These are phyloP conservation scores for Acacia confusa DNA, from an alignment of 306 rosid genomes.

Conservation along the genomic window DNA sequence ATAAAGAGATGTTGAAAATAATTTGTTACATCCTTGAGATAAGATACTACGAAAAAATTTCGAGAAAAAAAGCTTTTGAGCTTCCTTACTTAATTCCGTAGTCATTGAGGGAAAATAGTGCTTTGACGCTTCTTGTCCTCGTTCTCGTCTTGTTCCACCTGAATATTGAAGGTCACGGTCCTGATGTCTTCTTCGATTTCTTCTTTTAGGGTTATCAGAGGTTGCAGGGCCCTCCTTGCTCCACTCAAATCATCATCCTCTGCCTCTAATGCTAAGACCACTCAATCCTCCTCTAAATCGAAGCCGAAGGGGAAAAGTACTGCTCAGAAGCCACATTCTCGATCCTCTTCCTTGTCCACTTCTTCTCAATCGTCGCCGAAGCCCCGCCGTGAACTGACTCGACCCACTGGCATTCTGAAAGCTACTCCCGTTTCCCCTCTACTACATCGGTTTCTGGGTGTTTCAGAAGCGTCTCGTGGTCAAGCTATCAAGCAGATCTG, in stretches of 20 bases:
- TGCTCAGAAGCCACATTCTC: not conserved
- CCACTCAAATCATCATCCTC: conserved; percentile 3
- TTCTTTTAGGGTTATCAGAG: not conserved
- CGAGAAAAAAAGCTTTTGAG: no score
- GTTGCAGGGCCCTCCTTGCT: not conserved
- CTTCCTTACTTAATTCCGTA: no score
- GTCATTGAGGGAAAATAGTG: not conserved
- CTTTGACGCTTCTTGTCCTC: not conserved
- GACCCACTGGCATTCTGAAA: not conserved
- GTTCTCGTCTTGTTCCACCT: not conserved
- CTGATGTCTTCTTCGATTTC: not conserved
- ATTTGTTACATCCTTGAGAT: no score
- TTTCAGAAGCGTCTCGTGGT: not conserved
- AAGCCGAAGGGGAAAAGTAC: not conserved
- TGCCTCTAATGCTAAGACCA: not conserved
- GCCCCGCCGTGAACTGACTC: not conserved
- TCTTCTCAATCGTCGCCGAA: not conserved
- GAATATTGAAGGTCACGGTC: not conserved
- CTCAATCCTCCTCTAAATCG: not conserved
- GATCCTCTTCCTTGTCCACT: not conserved
- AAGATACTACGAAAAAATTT: no score
- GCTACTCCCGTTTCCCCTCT: not conserved
- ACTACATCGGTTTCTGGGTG: not conserved
- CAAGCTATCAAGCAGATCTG: conserved; percentile 2
- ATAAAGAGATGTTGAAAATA: no score